phyloP scores from a whole-genome alignment of 2,329 filamentous ascomycete species.

The Clarireedia homoeocarpa region DNA sequence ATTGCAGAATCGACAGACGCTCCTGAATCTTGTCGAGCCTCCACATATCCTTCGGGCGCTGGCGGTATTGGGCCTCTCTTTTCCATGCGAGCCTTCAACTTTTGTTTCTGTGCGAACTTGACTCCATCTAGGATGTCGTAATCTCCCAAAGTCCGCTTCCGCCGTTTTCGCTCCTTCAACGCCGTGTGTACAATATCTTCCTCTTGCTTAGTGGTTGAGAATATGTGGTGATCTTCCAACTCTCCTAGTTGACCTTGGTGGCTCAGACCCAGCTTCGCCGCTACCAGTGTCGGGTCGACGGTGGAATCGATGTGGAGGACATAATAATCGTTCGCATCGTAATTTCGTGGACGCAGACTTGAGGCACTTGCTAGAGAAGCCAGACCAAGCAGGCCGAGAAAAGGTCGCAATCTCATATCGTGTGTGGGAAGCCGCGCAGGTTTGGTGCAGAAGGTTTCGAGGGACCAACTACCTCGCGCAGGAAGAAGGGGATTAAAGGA shows the following conservation, averaged over 20 bases:
- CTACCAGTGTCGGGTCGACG: slow-evolving; percentile 60
- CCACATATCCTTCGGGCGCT: slow-evolving; percentile 17
- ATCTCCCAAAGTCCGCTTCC: slow-evolving; percentile 49
- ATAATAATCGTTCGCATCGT: slow-evolving; percentile 84
- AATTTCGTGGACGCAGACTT: slow-evolving; percentile 53
- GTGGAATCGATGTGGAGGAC: slow-evolving; percentile 72
- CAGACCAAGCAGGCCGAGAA: slow-evolving; percentile 47
- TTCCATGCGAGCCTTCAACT: slow-evolving; percentile 50
- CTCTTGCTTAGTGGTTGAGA: slow-evolving; percentile 59
- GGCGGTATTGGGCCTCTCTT: slow-evolving; percentile 37
- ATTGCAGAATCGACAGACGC: slow-evolving; percentile 35
- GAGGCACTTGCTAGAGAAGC: slow-evolving; percentile 40
- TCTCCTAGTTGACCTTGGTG: slow-evolving; percentile 78
- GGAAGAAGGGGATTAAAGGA: background rate
- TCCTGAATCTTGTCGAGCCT: slow-evolving; percentile 15
- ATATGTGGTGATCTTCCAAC: slow-evolving; percentile 76
- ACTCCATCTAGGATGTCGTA: slow-evolving; percentile 63
- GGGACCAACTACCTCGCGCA: background rate
- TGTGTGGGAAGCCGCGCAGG: background rate
- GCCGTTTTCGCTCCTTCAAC: slow-evolving; percentile 43
- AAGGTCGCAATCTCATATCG: slow-evolving; percentile 32
- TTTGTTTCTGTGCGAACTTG: slow-evolving; percentile 72
- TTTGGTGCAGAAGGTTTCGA: background rate
- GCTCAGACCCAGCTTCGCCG: slow-evolving; percentile 62
- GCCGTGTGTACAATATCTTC: slow-evolving; percentile 51